phyloP scores from a whole-genome alignment of 2,329 filamentous ascomycete species.

The Sphaerulina vaccinii region DNA sequence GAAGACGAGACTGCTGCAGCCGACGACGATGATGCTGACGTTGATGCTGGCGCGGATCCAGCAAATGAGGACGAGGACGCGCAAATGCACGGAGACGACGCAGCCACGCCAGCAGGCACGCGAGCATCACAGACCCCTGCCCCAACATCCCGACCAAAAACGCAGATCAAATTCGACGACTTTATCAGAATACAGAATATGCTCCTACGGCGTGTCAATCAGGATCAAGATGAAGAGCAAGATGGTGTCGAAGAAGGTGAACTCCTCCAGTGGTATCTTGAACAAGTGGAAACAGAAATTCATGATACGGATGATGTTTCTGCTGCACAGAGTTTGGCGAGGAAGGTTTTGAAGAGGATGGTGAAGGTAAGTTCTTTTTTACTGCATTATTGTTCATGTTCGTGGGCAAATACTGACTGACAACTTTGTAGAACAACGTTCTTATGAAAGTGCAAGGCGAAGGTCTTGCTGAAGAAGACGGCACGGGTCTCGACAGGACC shows the following conservation, averaged over 20 bases:
- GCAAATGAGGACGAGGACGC: constrained; percentile 50
- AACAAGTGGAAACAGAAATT: constrained; percentile 82
- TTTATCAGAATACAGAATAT: constrained; percentile 88
- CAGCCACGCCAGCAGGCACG: constrained; percentile 40
- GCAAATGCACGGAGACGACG: constrained; percentile 49
- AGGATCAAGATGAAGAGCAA: constrained; percentile 71
- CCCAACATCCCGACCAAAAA: constrained; percentile 59
- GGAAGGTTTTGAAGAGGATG: constrained; percentile 91
- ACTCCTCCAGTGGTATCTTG: constrained; percentile 84
- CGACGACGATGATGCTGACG: constrained; percentile 54
- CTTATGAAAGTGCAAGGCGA: constrained; percentile 70
- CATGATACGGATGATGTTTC: constrained; percentile 78
- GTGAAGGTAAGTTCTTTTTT: constrained; percentile 65
- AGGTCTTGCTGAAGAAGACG: constrained; percentile 77
- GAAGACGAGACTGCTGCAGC: constrained; percentile 54
- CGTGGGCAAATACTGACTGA: constrained; percentile 10
- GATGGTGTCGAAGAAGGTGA: constrained; percentile 84
- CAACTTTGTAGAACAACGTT: constrained; percentile 57
- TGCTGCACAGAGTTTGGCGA: constrained; percentile 68
- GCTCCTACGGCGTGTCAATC: constrained; percentile 77
- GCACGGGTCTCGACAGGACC: constrained; percentile 53
- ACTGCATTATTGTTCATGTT: not conserved
- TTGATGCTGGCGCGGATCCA: constrained; percentile 42
- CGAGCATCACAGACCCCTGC: constrained; percentile 44
- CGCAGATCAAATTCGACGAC: constrained; percentile 92